Evolutionary conservation across 768 basidiomycete genomes (phyloP), one percentile per base, ranked within the genome.

Genomic region (Imleria badia): DNA sequence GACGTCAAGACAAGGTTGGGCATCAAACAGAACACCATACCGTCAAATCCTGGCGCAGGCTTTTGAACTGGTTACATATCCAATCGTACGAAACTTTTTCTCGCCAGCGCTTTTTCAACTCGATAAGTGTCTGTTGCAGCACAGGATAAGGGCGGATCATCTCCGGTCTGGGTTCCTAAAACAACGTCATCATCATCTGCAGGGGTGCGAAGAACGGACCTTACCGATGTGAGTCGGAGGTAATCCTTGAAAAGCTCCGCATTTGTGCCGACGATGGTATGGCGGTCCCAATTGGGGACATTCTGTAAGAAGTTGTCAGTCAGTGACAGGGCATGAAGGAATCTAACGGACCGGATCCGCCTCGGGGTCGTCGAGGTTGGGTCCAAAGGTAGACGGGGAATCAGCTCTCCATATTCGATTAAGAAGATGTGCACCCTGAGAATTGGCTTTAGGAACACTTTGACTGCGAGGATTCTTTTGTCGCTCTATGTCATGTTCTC

Each of bases 11-110:
- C 34, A 19, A 30, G 22, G 36, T 6, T 22, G 13, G 36, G 13
- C 9, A 14, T 40, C 7, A 2, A 40, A 51, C 49, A 2, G 19
- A 3, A 29, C 31, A 43, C 82, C 91, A 76, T 75, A 96, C 96
- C 62, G 95, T 98, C 56, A 99, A 80, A 77, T 99, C 97, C 72
- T 98, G 97, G 39, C 97, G 85, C 54, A 99, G 75, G 69, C 91
- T 94, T 79, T 99, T 98, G 76, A 99, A 93, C 72, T 99, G 97
- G 66, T 90, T 97, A 69, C 96, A 94, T 67, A 98, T 92, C 87
- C 93, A 99, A 52, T 81, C 74, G 66, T 98, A 97, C 1, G 78
- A 72, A 33, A 71, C 66, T 60, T 89, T 91, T 60, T 88, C 81
- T 63, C 85, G 81, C 94, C 96, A 98, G 54, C 87, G 87, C 50